Evolutionary conservation across 441 rosid species (phyloP).

Genomic region (Eutrema salsugineum): DNA sequence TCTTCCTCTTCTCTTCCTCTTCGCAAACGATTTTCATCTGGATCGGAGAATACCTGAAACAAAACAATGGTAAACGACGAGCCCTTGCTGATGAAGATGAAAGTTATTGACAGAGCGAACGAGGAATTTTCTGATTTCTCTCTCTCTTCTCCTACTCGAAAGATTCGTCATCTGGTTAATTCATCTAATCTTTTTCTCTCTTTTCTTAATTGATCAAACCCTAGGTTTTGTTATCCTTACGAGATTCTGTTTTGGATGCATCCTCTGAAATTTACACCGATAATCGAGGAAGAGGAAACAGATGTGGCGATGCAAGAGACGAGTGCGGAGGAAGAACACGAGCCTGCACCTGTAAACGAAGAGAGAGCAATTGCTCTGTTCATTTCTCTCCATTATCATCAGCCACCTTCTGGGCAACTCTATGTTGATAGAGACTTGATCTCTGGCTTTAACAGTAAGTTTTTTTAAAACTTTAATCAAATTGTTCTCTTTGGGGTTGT

Average conservation of each 20-base stretch:
- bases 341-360: conserved; percentile 29
- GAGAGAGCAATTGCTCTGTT: conserved; percentile 72
- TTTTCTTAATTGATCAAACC: neutral
- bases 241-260: neutral
- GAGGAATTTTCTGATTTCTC: conserved; percentile 85
- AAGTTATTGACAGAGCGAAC: conserved; percentile 54
- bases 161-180: conserved; percentile 81
- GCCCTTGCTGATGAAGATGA: conserved; percentile 47
- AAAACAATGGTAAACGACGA: conserved; percentile 17
- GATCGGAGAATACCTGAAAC: too few species aligned
- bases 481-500: too few species aligned
- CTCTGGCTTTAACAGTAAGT: conserved; percentile 60
- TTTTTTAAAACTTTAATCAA: too few species aligned
- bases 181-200: neutral
- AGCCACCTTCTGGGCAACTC: conserved; percentile 34
- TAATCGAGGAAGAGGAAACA: conserved; percentile 16
- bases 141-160: conserved; percentile 68
- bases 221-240: too few species aligned
- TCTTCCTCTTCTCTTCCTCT: too few species aligned
- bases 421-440: conserved; percentile 45
- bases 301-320: neutral
- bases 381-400: conserved; percentile 32
- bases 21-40: too few species aligned
- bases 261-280: conserved; percentile 52
- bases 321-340: neutral